Evolutionary conservation across 2,329 filamentous ascomycete genomes (phyloP).

Genomic region (Plenodomus lindquistii): DNA sequence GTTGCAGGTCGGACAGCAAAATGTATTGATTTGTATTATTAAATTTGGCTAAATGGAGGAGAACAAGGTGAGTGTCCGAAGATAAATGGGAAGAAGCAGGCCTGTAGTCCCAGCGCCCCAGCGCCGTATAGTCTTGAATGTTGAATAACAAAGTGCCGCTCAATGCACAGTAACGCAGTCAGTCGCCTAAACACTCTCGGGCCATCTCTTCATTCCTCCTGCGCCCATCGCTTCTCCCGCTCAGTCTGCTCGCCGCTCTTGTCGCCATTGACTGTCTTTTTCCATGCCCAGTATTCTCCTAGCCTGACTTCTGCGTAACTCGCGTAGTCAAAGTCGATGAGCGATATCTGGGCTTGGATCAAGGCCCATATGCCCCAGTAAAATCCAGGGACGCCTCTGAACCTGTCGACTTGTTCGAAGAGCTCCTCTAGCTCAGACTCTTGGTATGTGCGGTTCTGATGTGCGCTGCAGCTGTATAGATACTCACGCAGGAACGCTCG

Average conservation of each 20-base stretch:
- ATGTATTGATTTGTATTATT: too few relatives aligned
- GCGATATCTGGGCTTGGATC: slow-evolving; percentile 90
- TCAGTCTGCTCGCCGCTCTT: slow-evolving; percentile 69
- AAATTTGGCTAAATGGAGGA: background rate
- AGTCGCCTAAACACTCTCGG: background rate
- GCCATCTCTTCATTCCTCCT: slow-evolving; percentile 48
- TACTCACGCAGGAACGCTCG: slow-evolving; percentile 84
- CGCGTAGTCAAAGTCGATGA: slow-evolving; percentile 97
- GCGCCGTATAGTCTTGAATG: background rate
- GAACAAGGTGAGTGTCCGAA: too few relatives aligned
- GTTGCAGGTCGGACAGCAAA: too few relatives aligned
- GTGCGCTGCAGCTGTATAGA: slow-evolving; percentile 67
- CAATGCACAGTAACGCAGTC: too few relatives aligned
- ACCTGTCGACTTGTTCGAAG: slow-evolving; percentile 80
- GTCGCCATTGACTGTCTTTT: slow-evolving; percentile 70
- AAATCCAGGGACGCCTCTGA: slow-evolving; percentile 87
- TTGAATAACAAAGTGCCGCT: background rate
- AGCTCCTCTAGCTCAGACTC: slow-evolving; percentile 70
- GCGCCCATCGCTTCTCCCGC: slow-evolving; percentile 79
- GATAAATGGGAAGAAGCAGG: too few relatives aligned
- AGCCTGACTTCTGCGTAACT: slow-evolving; percentile 84
- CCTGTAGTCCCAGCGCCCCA: background rate
- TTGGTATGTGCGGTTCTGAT: slow-evolving; percentile 40
- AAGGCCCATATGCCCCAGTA: slow-evolving; percentile 92
- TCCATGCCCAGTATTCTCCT: slow-evolving; percentile 93